Base-by-base conservation (phyloP, 768 basidiomycete species). In the Amanita rubescens region DNA sequence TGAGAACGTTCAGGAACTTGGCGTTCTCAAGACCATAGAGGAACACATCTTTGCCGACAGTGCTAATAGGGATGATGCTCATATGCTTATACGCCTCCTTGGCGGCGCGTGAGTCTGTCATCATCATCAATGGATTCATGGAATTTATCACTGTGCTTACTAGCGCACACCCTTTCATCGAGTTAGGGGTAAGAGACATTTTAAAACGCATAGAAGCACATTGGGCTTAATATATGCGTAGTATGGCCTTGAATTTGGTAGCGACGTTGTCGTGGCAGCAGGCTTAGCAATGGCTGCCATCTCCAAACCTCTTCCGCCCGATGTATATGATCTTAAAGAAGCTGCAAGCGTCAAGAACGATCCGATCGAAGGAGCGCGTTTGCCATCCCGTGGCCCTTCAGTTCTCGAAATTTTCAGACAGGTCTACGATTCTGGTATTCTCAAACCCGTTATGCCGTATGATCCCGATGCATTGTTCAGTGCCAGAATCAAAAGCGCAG, bases 151-250 rank as follows among this genome's bases (percentile, higher is more conserved):
- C 32, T 30, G 8, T 39, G n/a, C 22, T 22, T 24, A 25, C 42
- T 20, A 83, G 80, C 3, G 54, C 76, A 11, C 82, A 84, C 63
- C 78, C 80, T 0, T 62, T 80, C 45, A 84, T 84, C 45, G 75
- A 78, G 58, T 65, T 74, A n/a, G 82, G 81, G 38, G 80, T 81
- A 60, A 41, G 75, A 72, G 7, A 51, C 33, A 20, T 12, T 12
- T n/a, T 17, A 15, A 43, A 35, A n/a, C 39, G 20, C 15, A 10
- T 22, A 7, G 30, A 27, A 8, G 19, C 20, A n/a, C 17, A n/a
- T 24, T 50, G 32, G 14, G 14, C 5, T 22, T 15, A 30, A 43
- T 17, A 38, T 33, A 49, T 55, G n/a, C 42, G 32, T 54, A 81
- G 78, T 79, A 79, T 60, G 80, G 72, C 5, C 63, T 70, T 24